Percentiles rank a stretch among this genome's conserved stretches.
Conservation (phyloP, 768 basidiomycete species). For the Russula lepida region DNA sequence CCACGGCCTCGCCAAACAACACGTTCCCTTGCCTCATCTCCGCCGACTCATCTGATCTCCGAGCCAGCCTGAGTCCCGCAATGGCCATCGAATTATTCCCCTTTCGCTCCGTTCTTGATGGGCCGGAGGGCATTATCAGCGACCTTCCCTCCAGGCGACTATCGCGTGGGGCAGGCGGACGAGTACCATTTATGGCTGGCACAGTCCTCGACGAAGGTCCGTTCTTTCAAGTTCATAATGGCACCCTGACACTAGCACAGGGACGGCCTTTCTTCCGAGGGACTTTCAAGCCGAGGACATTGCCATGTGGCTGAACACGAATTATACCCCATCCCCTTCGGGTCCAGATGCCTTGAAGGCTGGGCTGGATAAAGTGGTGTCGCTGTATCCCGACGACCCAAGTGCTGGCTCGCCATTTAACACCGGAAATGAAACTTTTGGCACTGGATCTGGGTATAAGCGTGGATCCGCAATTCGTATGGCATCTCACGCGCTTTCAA, state of each 20-base stretch:
- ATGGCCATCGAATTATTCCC: constrained; percentile 27
- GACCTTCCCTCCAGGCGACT: constrained; percentile 33
- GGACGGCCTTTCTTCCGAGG: constrained; percentile 31
- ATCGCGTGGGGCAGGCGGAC: constrained; percentile 28
- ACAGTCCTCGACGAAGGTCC: constrained; percentile 40
- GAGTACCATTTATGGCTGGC: constrained; percentile 39
- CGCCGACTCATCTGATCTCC: constrained; percentile 20
- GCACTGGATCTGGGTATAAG: constrained; percentile 33
- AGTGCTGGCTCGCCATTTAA: constrained; percentile 38
- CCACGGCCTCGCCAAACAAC: constrained; percentile 22
- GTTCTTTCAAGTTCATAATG: neutral
- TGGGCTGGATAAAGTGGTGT: constrained; percentile 26
- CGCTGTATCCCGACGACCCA: constrained; percentile 37
- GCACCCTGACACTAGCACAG: constrained; percentile 20
- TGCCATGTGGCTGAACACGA: constrained; percentile 3
- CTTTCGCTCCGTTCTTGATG: constrained; percentile 37
- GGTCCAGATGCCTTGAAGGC: constrained; percentile 12
- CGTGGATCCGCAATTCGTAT: constrained; percentile 29
- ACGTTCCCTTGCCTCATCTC: constrained; percentile 31
- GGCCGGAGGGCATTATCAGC: constrained; percentile 32
- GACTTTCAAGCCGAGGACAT: constrained; percentile 10
- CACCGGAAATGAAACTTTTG: constrained; percentile 40
- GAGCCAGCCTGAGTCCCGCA: constrained; percentile 18
- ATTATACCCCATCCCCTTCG: constrained; percentile 15
- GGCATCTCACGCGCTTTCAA: neutral